Evolutionary conservation across 352 stramenopile species (phyloP), one percentile per base, ranked within the genome.

Genomic region (Pythium rhizo-oryzae): DNA sequence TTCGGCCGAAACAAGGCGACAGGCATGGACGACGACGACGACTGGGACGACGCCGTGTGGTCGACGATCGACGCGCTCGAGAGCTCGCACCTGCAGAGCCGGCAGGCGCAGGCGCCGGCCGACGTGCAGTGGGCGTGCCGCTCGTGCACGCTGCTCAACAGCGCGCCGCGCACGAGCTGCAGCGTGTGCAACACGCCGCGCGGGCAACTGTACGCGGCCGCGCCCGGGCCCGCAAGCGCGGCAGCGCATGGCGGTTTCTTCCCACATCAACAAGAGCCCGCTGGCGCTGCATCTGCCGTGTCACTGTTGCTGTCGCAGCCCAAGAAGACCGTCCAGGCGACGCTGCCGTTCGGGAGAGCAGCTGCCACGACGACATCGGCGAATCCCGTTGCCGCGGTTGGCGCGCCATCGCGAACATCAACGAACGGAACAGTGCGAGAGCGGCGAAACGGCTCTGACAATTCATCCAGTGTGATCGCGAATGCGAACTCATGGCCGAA

Each of bases 1-100:
- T 24, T 16, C 18, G 28, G 6, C 8, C 25, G 5, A 33, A 54
- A 46, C 16, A 24, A 18, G 15, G 59, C 25, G 21, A 64, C 23
- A 25, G 8, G 19, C 47, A 70, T 70, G 56, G 61, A 76, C 69
- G 84, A 93, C 46, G 87, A 91, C 41, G 87, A 94, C 59, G 84
- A 94, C 30, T 96, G 88, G 88, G 88, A 96, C 70, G 88, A 94
- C 71, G 86, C 80, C 66, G 69, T 96, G 54, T 75, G 87, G 68
- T 87, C 76, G 30, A 77, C 88, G 74, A 83, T 94, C 62, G 74
- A 79, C 39, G 79, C 82, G 71, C 70, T 94, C 28, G 84, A 93
- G 72, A 71, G 76, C 57, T 51, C 65, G 25, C 60, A 69, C 41
- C 25, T 25, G 12, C 52, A 51, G 52, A 62, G 71, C 53, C 23